Base-by-base conservation (phyloP, 169 alveolate species). In the Sarcocystis neurona region DNA sequence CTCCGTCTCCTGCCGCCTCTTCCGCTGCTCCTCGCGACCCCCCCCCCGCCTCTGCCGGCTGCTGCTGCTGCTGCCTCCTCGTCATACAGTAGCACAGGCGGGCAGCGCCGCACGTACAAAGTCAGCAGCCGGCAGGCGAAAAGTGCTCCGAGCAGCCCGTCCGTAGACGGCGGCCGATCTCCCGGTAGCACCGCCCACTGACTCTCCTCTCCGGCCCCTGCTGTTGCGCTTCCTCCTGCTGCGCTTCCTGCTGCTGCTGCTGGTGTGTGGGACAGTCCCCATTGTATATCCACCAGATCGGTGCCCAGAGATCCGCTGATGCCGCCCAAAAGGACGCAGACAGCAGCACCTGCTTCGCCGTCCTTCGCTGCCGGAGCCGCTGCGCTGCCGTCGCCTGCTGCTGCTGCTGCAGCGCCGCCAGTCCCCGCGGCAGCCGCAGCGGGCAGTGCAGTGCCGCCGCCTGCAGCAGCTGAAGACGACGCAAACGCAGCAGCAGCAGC, bases 101-200 rank as follows among this genome's bases (percentile, higher is more conserved):
- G 82, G 34, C 82, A 72, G 2, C 82, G 82, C 27, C 82, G 82
- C 82, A 72, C 82, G 32, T 72, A 72, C 58, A 72, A 53, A 48
- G 82, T 72, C 39, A 72, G 82, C 18, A 72, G 34, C 1, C 82
- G 82, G 27, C 48, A 12, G 20, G 82, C 82, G 0, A 72, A 23
- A 12, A 72, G 82, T 10, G 82, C 82, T n/a, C 53, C 41, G 58
- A 72, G 82, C 53, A 53, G 82, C 58, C 56, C 82, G 15, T 0
- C 53, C 56, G 2, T n/a, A 0, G 82, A 53, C n/a, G 82, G 82
- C 2, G 75, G 27, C 6, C 1, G 20, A 5, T 20, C 75, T 20
- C n/a, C 43, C 44, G 34, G 44, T 5, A 20, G 6, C 18, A 32
- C 12, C 30, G 3, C 18, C 23, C 34, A 18, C 20, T 0, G 43